Evolutionary conservation across 2,329 filamentous ascomycete genomes (phyloP).

Genomic region (Trichoderma sp.): DNA sequence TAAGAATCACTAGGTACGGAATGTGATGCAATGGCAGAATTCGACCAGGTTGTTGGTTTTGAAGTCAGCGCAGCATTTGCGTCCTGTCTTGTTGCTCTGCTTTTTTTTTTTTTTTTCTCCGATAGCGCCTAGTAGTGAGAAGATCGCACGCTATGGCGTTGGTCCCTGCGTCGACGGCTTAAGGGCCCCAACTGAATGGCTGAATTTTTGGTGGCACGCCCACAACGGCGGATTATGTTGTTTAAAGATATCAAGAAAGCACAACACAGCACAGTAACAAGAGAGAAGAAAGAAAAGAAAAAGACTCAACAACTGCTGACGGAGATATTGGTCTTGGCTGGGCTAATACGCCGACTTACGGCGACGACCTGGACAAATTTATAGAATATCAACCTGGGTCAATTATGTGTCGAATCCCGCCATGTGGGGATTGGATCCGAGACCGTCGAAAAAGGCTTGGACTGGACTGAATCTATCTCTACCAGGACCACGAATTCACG

Average conservation of each 20-base stretch:
- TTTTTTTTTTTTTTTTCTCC: background rate
- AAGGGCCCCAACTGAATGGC: background rate
- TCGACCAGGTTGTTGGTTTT: background rate
- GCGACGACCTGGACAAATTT: background rate
- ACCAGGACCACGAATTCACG: background rate
- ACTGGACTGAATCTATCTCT: background rate
- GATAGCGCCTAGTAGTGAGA: background rate
- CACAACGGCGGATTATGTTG: background rate
- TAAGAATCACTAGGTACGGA: background rate
- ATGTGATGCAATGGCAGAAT: background rate
- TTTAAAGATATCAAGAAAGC: background rate
- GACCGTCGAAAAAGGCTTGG: background rate
- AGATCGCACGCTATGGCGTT: background rate
- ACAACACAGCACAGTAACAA: background rate
- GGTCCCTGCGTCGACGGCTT: slow-evolving; percentile 5
- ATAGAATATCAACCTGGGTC: background rate
- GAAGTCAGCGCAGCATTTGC: background rate
- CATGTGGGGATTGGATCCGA: background rate
- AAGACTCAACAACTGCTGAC: background rate
- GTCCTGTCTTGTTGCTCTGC: background rate
- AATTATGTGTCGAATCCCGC: background rate
- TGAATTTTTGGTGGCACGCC: background rate
- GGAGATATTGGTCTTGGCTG: background rate
- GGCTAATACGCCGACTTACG: background rate
- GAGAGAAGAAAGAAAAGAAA: background rate